These are phyloP conservation scores for Plasmodium cynomolgi DNA, from an alignment of 169 alveolate species.

Conservation along the genomic window DNA sequence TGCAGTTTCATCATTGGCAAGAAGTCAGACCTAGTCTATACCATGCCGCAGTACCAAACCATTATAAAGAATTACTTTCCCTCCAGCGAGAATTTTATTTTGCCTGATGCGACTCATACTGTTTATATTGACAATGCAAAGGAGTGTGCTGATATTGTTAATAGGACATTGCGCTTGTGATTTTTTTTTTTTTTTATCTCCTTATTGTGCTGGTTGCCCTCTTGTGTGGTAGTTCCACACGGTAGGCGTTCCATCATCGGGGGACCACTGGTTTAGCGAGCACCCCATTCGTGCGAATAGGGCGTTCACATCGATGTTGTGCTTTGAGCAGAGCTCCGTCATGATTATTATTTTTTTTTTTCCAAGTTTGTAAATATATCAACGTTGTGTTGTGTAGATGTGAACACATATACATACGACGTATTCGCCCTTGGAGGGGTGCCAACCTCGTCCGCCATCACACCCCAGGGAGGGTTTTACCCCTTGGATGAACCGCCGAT, in stretches of 20 bases:
- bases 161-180: constrained; percentile 3
- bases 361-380: neutral
- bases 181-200: neutral
- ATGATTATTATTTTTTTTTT: neutral
- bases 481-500: neutral
- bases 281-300: neutral
- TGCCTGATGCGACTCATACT: constrained; percentile 53
- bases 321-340: neutral
- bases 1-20: constrained; percentile 53
- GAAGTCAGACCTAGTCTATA: constrained; percentile 49
- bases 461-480: neutral
- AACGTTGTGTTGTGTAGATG: neutral
- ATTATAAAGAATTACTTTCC: constrained; percentile 63
- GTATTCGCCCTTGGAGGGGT: neutral
- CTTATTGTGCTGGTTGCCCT: neutral
- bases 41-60: constrained; percentile 34
- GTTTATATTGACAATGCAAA: constrained; percentile 55
- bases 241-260: neutral
- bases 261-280: neutral
- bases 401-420: neutral
- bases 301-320: neutral
- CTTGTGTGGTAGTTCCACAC: neutral
- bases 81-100: constrained; percentile 10
- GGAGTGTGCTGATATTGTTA: constrained; percentile 42
- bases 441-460: neutral